Base-by-base conservation (phyloP, 495 filamentous ascomycete genomes). In the Cenococcum geophilum region DNA sequence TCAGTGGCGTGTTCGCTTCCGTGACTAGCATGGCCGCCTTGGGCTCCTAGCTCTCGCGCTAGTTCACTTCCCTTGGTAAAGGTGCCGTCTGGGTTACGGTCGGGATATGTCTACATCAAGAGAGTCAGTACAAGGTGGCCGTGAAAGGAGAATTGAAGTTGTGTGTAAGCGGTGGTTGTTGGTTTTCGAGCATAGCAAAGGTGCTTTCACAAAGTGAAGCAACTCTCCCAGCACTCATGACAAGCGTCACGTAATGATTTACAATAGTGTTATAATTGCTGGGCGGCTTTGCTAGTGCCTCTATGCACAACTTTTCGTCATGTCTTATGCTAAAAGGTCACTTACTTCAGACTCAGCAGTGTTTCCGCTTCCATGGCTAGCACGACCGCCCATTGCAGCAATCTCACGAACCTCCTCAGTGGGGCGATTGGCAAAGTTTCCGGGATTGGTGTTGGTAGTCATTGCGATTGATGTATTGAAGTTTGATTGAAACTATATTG, bases 371-470 rank as follows among this genome's bases (percentile, higher is more conserved):
- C 40, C 23, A 35, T 57, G 35, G 45, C 56, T 59, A 27, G 55
- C 25, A 5, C 37, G 55, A 55, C 68, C 68, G 43, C 68, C 68
- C 63, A 68, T 69, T 37, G 70, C 60, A 20, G 72, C 71, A 45
- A 72, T 72, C 55, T 65, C 70, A 18, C 65, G 59, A 37, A 74
- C 71, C 56, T 74, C 68, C 21, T 74, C 72, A 51, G 64, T 68
- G 27, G 67, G 64, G 23, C 68, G 71, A 64, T 74, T 73, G 66
- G 72, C 71, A 51, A 74, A 73, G 66, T 74, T 74, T 55, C 57
- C 57, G 5, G 72, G 72, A 61, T 73, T 73, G 63, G 65, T 62
- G 55, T 68, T 49, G 35, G 58, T 59, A 42, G 36, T 61, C 34
- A 56, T 35, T 22, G 55, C 10, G 32, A n/a, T 50, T 59, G 43